A percentile compares a stretch with the other conserved stretches of the same genome.
phyloP scores from a whole-genome alignment of 176 grass and related monocot genomes.

The Raddia distichophylla region DNA sequence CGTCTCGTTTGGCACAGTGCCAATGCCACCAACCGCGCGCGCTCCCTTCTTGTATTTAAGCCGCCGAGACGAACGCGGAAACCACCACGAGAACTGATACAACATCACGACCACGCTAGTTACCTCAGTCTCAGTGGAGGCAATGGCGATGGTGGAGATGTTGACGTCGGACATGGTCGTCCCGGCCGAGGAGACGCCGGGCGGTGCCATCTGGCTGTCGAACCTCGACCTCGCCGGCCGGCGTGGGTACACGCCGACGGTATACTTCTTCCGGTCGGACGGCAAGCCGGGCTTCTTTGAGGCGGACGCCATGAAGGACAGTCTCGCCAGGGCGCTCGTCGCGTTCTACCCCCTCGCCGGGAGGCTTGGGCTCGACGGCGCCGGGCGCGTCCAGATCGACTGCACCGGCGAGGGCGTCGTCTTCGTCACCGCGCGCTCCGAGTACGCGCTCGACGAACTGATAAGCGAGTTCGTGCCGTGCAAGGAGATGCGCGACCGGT shows the following conservation, averaged over 20 bases:
- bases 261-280: slow-evolving; percentile 59
- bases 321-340: slow-evolving; percentile 54
- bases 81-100: neutral
- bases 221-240: slow-evolving; percentile 59
- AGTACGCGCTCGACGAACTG: slow-evolving; percentile 45
- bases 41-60: slow-evolving; percentile 16
- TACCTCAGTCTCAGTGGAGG: no score
- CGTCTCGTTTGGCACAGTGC: neutral
- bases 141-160: slow-evolving; percentile 39
- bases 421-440: slow-evolving; percentile 46
- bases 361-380: slow-evolving; percentile 25
- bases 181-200: slow-evolving; percentile 55
- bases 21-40: slow-evolving; percentile 14
- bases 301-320: slow-evolving; percentile 33
- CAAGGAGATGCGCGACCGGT: slow-evolving; percentile 45
- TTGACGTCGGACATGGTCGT: slow-evolving; percentile 51
- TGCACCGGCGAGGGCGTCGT: slow-evolving; percentile 66
- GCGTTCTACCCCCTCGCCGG: slow-evolving; percentile 77
- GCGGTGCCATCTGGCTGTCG: slow-evolving; percentile 60
- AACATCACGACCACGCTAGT: neutral
- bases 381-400: slow-evolving; percentile 54
- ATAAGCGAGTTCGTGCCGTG: slow-evolving; percentile 53
- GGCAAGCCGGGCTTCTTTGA: slow-evolving; percentile 46
- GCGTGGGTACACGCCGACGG: slow-evolving; percentile 59
- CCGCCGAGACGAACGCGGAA: neutral